phyloP scores from a whole-genome alignment of 352 stramenopile species.

The Phytophthora lateralis region DNA sequence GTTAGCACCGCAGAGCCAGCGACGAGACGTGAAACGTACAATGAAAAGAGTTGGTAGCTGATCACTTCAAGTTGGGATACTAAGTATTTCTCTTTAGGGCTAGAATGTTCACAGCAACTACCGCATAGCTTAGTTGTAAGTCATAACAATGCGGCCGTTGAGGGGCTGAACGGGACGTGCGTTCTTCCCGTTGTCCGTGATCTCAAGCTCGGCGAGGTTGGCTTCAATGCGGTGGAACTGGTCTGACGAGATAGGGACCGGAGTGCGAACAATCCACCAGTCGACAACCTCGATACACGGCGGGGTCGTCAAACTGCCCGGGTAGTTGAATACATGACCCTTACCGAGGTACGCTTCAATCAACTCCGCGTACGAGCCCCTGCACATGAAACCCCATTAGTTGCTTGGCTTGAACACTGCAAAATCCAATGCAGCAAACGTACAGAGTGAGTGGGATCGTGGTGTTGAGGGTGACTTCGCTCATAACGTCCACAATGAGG shows the following conservation, averaged over 20 bases:
- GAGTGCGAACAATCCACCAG: constrained; percentile 40
- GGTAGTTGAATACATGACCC: constrained; percentile 52
- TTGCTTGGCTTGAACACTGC: neutral
- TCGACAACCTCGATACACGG: constrained; percentile 40
- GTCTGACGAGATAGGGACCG: constrained; percentile 26
- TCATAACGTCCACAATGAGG: constrained; percentile 46
- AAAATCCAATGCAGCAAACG: constrained; percentile 6
- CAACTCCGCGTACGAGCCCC: constrained; percentile 56
- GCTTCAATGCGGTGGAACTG: constrained; percentile 33
- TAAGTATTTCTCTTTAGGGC: constrained; percentile 1
- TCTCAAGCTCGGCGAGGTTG: constrained; percentile 26
- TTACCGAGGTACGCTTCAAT: constrained; percentile 36
- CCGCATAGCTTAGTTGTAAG: constrained; percentile 27
- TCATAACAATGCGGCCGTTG: constrained; percentile 28
- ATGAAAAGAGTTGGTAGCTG: neutral
- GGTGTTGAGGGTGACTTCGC: constrained; percentile 8
- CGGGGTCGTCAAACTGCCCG: constrained; percentile 40
- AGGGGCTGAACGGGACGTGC: constrained; percentile 32
- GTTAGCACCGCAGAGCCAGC: constrained; percentile 8
- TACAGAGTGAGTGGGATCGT: constrained; percentile 40
- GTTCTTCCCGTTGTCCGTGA: constrained; percentile 35
- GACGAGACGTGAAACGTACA: constrained; percentile 16
- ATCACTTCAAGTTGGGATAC: neutral
- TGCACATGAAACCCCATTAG: too few relatives aligned
- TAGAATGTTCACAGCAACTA: neutral